These are phyloP conservation scores for Gynostemma pentaphyllum DNA, from an alignment of 306 rosid species.

Conservation along the genomic window DNA sequence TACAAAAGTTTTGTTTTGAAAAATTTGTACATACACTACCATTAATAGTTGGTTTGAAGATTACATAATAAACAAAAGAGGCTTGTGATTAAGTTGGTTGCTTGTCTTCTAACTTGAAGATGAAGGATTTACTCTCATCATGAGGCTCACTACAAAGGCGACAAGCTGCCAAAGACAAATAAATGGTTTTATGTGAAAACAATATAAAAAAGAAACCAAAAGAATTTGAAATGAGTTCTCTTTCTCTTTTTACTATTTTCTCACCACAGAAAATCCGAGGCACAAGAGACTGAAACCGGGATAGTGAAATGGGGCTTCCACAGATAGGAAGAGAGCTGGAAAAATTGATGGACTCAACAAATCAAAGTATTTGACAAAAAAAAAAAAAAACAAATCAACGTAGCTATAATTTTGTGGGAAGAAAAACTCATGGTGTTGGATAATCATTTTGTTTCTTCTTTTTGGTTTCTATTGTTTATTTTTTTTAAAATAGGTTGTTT, in stretches of 20 bases:
- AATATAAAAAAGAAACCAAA: background rate
- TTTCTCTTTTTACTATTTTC: background rate
- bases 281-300: conserved; percentile 87
- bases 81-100: background rate
- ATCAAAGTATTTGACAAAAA: no score
- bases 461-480: background rate
- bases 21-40: no score
- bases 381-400: background rate
- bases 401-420: background rate
- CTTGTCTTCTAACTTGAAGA: background rate
- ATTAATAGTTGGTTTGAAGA: no score
- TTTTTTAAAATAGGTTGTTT: no score
- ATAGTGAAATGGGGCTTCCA: conserved; percentile 59
- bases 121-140: conserved; percentile 36
- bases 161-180: conserved; percentile 36
- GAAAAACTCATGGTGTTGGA: no score
- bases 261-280: conserved; percentile 43
- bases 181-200: no score
- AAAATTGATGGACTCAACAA: no score
- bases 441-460: no score
- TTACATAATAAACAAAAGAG: no score
- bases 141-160: conserved; percentile 52
- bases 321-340: conserved; percentile 73
- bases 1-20: no score
- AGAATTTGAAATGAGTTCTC: background rate